Percentiles rank a stretch among this genome's conserved stretches.
Evolutionary conservation across 169 alveolate species (phyloP).

Genomic region (Cryptosporidium canis): DNA sequence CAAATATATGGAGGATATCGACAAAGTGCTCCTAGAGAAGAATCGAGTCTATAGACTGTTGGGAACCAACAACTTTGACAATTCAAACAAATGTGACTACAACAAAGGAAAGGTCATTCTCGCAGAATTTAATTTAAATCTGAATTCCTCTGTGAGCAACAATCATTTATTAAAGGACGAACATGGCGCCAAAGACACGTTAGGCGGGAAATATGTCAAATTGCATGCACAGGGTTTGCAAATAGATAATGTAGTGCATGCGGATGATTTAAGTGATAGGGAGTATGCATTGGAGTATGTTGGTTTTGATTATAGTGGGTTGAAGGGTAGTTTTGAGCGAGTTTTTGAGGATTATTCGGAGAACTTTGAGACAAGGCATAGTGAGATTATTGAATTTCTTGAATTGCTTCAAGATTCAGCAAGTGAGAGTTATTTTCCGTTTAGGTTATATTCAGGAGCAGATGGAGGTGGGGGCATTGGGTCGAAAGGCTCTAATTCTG

Average conservation of each 20-base stretch:
- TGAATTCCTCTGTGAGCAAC: neutral
- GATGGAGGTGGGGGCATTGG: neutral
- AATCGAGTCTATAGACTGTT: conserved; percentile 4
- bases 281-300: neutral
- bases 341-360: neutral
- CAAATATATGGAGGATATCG: neutral
- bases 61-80: conserved; percentile 4
- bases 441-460: neutral
- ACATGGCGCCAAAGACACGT: conserved; percentile 1
- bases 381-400: conserved; percentile 24
- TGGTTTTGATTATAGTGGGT: neutral
- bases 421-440: conserved; percentile 9
- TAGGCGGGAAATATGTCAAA: neutral
- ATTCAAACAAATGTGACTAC: neutral
- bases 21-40: neutral
- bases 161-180: neutral
- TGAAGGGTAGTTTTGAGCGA: neutral
- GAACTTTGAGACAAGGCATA: neutral
- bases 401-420: conserved; percentile 3
- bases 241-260: neutral
- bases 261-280: neutral
- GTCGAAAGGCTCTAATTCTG: neutral
- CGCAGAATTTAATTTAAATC: conserved; percentile 33
- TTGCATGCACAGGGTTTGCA: neutral
- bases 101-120: conserved; percentile 24